Conservation (phyloP, 2,329 filamentous ascomycete species). For the Fusarium sp. region DNA sequence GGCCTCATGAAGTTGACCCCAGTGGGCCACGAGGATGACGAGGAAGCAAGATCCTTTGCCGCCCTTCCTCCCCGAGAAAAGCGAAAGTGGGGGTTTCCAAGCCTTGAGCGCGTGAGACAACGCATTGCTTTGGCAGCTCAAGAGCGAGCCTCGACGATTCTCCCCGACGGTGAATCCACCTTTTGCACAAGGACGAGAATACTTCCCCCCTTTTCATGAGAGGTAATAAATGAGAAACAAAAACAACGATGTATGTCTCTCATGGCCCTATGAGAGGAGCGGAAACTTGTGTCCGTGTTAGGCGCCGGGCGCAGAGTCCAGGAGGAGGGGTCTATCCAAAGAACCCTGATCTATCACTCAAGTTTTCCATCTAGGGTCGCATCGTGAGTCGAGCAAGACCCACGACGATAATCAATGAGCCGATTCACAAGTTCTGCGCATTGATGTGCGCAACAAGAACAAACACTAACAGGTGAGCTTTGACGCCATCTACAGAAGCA, state of each 20-base stretch:
- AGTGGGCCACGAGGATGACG: background rate
- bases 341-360: slow-evolving; percentile 14
- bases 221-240: slow-evolving; percentile 11
- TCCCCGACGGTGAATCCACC: slow-evolving; percentile 6
- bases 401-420: slow-evolving; percentile 5
- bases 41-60: slow-evolving; percentile 7
- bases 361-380: slow-evolving; percentile 8
- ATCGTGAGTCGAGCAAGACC: slow-evolving; percentile 14
- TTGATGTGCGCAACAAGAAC: slow-evolving; percentile 2
- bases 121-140: slow-evolving; percentile 10
- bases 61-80: background rate
- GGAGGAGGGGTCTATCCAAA: slow-evolving; percentile 2
- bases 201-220: background rate
- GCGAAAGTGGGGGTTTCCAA: slow-evolving; percentile 1
- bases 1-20: background rate
- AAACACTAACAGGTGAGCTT: slow-evolving; percentile 7
- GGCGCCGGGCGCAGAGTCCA: slow-evolving; percentile 2
- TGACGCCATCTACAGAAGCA: slow-evolving; percentile 11
- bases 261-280: slow-evolving; percentile 5
- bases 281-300: background rate
- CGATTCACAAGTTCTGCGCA: slow-evolving; percentile 8
- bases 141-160: slow-evolving; percentile 3
- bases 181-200: background rate
- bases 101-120: slow-evolving; percentile 6
- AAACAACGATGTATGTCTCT: slow-evolving; percentile 12